Evolutionary conservation across 2,329 filamentous ascomycete genomes (phyloP), one percentile per base, ranked within the genome.

Genomic region (Pleomassaria siparia): DNA sequence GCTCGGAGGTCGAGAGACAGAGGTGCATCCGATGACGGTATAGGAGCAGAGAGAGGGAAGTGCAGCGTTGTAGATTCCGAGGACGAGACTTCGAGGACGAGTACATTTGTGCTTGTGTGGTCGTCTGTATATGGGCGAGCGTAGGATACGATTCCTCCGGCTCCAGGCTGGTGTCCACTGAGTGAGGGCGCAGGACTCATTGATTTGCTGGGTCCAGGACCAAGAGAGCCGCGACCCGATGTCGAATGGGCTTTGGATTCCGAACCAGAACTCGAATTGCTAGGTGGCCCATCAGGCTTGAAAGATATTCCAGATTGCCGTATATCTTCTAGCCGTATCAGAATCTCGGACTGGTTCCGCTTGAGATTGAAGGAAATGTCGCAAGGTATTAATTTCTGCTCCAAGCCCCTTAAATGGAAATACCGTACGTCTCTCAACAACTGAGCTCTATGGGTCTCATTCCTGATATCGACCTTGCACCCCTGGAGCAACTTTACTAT

Each of bases 341-440:
- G 73, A 15, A 97, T 95, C 72, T 97, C 91, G 3, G 82, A 78
- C 40, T 81, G 81, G 13, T 80, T 75, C 2, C 87, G 80, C 13
- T 80, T 73, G 28, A 88, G 80, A 62, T 96, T 96, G 70, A 84
- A 91, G 43, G 79, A 83, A 50, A 92, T 87, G 22, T 82, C 71
- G 68, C 91, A 88, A 0, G 88, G 83, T 35, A 96, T 87, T 10
- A 97, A 77, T 54, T 84, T 85, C 71, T 97, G 92, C 72, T 97
- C 92, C 0, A 96, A 74, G 0, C 90, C 91, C 64, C 91, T 92
- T 59, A 97, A 85, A 67, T 96, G 90, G 70, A 92, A 96, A 70
- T 96, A 97, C 43, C 89, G 85, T 53, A 89, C 94, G 69, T 97
- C 92, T 32, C 88, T 81, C 1, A 97, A 75, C 3, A 97, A 79